Base-by-base conservation (phyloP, 345 rosid species). In the Physaria fendleri region DNA sequence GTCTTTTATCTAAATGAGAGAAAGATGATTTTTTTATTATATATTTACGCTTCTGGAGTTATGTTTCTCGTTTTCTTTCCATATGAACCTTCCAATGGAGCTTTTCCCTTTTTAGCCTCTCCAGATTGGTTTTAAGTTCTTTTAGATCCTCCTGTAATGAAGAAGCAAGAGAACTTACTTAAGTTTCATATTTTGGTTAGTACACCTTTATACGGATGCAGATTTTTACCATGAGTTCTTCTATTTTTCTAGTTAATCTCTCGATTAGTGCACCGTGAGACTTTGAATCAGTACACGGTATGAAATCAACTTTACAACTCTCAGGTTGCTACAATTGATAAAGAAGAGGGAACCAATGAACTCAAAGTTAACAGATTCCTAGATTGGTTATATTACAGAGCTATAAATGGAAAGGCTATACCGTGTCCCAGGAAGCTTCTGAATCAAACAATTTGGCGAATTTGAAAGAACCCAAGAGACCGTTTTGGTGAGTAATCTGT, bases 21-120 rank as follows among this genome's bases (percentile, higher is more conserved):
- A 24, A 62, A 46, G 62, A 62, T n/a, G 16, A 42, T 58, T 11
- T 32, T 29, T 7, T 28, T 1, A 8, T 13, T 11, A 8, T 53
- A 44, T 57, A n/a, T 77, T 88, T 46, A 92, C 99, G 82, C 87
- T 68, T 84, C 87, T 6, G 97, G 87, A 52, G 64, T 23, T 69
- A 86, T 35, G 78, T 79, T 86, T 76, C 85, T 82, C 79, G 79
- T 86, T 65, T 8, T 85, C 80, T 92, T 92, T 75, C 98, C 97
- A 51, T 86, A 87, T 11, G 94, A 59, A 64, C 74, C 89, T 72
- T 76, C 79, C 69, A 79, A 37, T 11, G 94, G 97, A 40, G 91
- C 73, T 81, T 80, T 85, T 51, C 97, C 94, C 56, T 82, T 84
- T 68, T 67, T 84, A 48, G 97, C 87, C 97, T 71, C 56, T 86